phyloP scores from a whole-genome alignment of 345 rosid species.

The Cochlearia excelsa region DNA sequence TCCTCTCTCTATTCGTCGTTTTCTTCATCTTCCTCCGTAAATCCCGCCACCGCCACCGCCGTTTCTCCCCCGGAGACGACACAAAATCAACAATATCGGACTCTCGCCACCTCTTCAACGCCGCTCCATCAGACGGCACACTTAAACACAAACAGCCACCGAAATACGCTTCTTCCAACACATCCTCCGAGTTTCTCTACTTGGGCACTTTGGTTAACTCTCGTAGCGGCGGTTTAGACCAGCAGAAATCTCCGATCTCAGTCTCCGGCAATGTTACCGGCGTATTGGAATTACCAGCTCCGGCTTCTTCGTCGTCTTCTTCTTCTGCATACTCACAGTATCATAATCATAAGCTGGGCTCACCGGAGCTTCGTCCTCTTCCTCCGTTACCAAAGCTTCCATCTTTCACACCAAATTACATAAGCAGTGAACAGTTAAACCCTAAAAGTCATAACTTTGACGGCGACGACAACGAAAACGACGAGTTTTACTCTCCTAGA shows the following conservation, averaged over 20 bases:
- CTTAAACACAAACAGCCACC: conserved; percentile 32
- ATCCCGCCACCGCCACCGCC: conserved; percentile 37
- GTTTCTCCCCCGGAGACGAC: conserved; percentile 31
- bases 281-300: conserved; percentile 39
- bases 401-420: conserved; percentile 37
- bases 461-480: conserved; percentile 58
- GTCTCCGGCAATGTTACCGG: conserved; percentile 41
- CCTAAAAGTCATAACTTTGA: conserved; percentile 33
- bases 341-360: conserved; percentile 61
- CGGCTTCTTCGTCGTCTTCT: conserved; percentile 32
- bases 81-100: conserved; percentile 48
- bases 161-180: conserved; percentile 40
- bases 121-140: conserved; percentile 55
- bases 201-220: conserved; percentile 73
- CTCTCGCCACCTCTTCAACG: conserved; percentile 67
- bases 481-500: conserved; percentile 85
- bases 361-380: conserved; percentile 89
- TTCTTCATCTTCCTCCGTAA: conserved; percentile 46
- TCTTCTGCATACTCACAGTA: conserved; percentile 43
- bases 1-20: conserved; percentile 43
- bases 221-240: conserved; percentile 32
- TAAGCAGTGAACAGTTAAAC: conserved; percentile 45
- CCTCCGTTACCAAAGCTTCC: conserved; percentile 73
- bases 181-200: conserved; percentile 81
- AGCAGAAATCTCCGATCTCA: conserved; percentile 37